Conservation (phyloP, 106 monocot genomes). For the Posidonia australis region DNA sequence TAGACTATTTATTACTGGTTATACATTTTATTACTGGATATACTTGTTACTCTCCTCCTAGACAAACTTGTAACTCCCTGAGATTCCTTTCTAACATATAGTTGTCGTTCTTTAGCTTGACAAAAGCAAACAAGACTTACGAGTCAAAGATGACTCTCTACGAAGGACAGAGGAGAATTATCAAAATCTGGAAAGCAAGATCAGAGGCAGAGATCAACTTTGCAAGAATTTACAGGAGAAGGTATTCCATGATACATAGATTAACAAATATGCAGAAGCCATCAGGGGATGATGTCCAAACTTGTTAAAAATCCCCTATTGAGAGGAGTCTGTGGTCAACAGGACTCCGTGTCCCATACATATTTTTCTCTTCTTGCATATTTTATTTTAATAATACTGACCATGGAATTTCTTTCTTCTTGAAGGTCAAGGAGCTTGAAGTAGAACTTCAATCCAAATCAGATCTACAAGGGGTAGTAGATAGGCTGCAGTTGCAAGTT, state of each 20-base stretch:
- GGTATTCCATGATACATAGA: slow-evolving; percentile 21
- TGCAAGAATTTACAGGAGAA: slow-evolving; percentile 66
- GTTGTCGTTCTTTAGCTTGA: slow-evolving; percentile 43
- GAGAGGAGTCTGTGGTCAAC: no score
- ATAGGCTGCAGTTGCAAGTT: slow-evolving; percentile 49
- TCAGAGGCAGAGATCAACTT: slow-evolving; percentile 58
- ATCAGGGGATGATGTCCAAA: no score
- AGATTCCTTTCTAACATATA: background rate
- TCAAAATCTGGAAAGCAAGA: slow-evolving; percentile 56
- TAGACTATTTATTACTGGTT: no score
- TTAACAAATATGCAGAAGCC: no score
- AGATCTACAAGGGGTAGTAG: slow-evolving; percentile 35
- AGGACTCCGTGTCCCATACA: no score
- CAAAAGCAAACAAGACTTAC: slow-evolving; percentile 53
- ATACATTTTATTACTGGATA: no score
- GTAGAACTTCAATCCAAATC: slow-evolving; percentile 39
- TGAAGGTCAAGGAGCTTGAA: slow-evolving; percentile 62
- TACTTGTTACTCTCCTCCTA: background rate
- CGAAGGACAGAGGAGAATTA: slow-evolving; percentile 59
- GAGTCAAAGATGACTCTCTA: slow-evolving; percentile 61
- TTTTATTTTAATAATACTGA: background rate
- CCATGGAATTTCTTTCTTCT: background rate
- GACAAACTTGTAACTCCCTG: background rate
- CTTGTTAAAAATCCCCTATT: no score
- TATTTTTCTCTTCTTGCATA: no score